Base-by-base conservation (phyloP, 2,329 filamentous ascomycete species). In the Trichoderma sp. region DNA sequence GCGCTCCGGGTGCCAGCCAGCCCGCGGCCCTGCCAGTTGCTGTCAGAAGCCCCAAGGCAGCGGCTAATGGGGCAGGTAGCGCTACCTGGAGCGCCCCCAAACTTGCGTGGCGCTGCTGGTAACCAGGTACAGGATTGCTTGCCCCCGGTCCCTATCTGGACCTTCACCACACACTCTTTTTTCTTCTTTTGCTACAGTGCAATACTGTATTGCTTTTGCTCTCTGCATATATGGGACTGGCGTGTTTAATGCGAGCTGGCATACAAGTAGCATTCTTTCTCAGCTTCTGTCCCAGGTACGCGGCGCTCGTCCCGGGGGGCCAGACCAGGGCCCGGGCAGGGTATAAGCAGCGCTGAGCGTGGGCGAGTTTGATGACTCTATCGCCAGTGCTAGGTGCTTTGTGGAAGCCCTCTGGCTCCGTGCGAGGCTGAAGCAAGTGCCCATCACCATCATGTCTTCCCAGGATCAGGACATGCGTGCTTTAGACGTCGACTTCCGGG, bases 401-500 rank as follows among this genome's bases (percentile, higher is more conserved):
- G 18, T 16, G 61, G 61, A 56, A 56, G 61, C 49, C 39, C 52
- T 55, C 61, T 56, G 4, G 4, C 32, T 56, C 26, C 61, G 52
- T 43, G 28, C 51, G 61, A 66, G 61, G 61, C 61, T 66, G 61
- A 66, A 66, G 28, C 11, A 46, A 49, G 61, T 66, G 61, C 61
- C 28, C n/a, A 58, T 66, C 60, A 55, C 49, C 37, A 66, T 56
- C 61, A 32, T 37, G 16, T 21, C 39, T 26, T 21, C 4, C 52
- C 52, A 21, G 61, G 51, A 49, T 43, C 49, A 34, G 61, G 51
- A 49, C 30, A 30, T 46, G 52, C 52, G 51, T 46, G 61, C 61
- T 46, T 34, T 14, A 46, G 26, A 55, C 60, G 60, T 64, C 21
- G 60, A 30, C 60, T 66, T 32, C 52, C 51, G 37, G 61, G 61